Base-by-base conservation (phyloP, 768 basidiomycete genomes). In the Amanita rimosa region DNA sequence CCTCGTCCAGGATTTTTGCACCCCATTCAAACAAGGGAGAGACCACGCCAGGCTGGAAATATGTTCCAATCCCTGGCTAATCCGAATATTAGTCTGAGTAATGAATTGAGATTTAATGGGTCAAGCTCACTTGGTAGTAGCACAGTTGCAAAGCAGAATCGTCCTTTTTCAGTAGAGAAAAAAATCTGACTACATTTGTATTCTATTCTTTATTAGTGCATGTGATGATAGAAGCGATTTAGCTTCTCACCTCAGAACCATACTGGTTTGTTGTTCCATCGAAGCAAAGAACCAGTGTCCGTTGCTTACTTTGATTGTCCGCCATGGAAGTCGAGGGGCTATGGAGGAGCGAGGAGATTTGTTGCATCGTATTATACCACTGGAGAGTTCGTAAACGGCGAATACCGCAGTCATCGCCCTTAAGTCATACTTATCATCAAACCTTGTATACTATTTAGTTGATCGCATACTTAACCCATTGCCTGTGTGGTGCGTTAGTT, bases 101-200 rank as follows among this genome's bases (percentile, higher is more conserved):
- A 6, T 16, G 2, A 17, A 17, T 29, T 2, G n/a, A 17, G n/a
- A 35, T 4, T 54, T 61, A 26, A 39, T 16, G 17, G 22, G 34
- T 33, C 33, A 8, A 8, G 17, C 35, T 45, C 9, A 81, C 83
- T 64, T 89, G 87, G 57, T 90, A 90, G 59, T 85, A 88, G 55
- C 69, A 69, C 0, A 83, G 60, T 53, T 84, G 83, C 42, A 72
- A 56, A 19, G 73, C 67, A n/a, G 68, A 65, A 29, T 74, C 60
- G 47, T 80, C 78, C 60, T 79, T 85, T 64, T 74, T 72, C 31
- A 90, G 70, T 24, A 89, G 64, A 4, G 73, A 67, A 62, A 83
- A 85, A 37, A 92, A 68, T 57, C 78, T 79, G 47, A 83, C 79
- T 31, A 85, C 73, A 49, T 86, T 86, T 8, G 85, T 79, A 56